Base-by-base conservation (phyloP, 2,329 filamentous ascomycete genomes). In the Fusarium solani-melongenae region DNA sequence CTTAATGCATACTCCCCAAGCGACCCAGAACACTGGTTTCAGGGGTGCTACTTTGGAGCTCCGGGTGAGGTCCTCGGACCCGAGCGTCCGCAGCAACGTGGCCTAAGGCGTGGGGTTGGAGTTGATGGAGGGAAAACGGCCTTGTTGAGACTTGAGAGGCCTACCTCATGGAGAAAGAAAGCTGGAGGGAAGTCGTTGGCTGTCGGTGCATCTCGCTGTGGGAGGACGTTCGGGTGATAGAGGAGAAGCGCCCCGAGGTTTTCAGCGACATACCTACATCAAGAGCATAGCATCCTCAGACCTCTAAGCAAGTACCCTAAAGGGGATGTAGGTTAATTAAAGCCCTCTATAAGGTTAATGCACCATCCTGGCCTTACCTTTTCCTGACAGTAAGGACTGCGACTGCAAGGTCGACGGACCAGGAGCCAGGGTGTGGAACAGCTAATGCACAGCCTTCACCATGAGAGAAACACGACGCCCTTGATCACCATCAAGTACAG, bases 11-110 rank as follows among this genome's bases (percentile, higher is more conserved):
- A 75, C 56, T 72, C 62, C 0, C 66, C 64, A 15, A 75, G 72
- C n/a, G 72, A 72, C 49, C 62, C 61, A 1, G n/a, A 66, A 5
- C 71, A 75, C 15, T 75, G 72, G 72, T 68, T 74, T 3, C 62
- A 70, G 38, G 44, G 56, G 0, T 64, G 66, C 12, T 75, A 66
- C 24, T 67, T 72, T 24, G 72, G 72, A 6, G 72, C 67, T 15
- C 41, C 49, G 3, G 62, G 11, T 6, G 71, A 55, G 3, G 1
- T 31, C 6, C 39, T 69, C 31, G 33, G 63, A 31, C n/a, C 38
- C 10, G 22, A 44, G 5, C 1, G 7, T n/a, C 36, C 10, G 7
- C 24, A 17, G 22, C 27, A 29, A 14, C 20, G 34, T 22, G 14
- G 9, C 7, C 9, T n/a, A 46, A 46, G 41, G 22, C 41, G 41